phyloP scores from a whole-genome alignment of 202 grass and related monocot species.

The Dendrocalamus latiflorus region DNA sequence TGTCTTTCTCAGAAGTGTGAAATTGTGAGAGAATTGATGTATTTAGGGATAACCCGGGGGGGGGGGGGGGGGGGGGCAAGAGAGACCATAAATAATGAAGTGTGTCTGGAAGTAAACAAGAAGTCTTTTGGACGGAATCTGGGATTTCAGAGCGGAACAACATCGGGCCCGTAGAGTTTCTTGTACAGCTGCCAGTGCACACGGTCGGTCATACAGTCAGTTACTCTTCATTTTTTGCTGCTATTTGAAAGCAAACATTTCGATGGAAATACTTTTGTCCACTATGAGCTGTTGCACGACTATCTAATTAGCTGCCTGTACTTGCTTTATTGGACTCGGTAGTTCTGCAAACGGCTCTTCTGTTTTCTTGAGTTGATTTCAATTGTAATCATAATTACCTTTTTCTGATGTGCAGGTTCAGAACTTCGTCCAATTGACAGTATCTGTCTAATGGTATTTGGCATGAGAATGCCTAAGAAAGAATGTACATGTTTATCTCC shows the following conservation, averaged over 20 bases:
- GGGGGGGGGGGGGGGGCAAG: no score
- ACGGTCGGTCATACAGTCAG: neutral
- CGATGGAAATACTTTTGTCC: neutral
- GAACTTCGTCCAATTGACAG: constrained; percentile 16
- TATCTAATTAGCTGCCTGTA: neutral
- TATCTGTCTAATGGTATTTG: constrained; percentile 45
- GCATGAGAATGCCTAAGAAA: constrained; percentile 24
- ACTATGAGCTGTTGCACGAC: neutral
- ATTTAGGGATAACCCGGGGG: no score
- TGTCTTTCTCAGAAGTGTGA: neutral
- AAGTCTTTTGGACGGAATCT: neutral
- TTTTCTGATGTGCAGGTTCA: constrained; percentile 41
- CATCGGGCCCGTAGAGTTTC: neutral
- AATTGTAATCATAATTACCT: constrained; percentile 12
- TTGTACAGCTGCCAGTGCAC: neutral
- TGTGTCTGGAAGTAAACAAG: neutral
- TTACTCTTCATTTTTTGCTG: neutral
- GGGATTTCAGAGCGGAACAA: neutral
- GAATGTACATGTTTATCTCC: constrained; percentile 42
- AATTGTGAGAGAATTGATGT: neutral
- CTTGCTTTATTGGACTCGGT: neutral
- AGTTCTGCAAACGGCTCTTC: neutral
- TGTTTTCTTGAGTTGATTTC: constrained; percentile 9
- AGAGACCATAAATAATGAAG: neutral
- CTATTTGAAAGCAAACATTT: neutral